Conservation (phyloP, 75 land plant genomes). For the Cupressus sempervirens region DNA sequence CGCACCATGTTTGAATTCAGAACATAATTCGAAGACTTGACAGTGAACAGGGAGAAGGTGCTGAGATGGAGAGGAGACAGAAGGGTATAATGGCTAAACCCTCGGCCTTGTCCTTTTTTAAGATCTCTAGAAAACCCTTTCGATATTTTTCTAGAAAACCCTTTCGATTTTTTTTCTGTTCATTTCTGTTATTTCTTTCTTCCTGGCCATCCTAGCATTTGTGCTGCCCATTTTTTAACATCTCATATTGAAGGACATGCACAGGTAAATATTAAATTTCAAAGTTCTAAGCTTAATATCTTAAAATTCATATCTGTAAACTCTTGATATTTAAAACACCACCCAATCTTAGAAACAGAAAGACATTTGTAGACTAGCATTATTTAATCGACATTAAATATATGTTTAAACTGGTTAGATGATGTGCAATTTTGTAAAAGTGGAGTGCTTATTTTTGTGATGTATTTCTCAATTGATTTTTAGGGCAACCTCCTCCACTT, state of each 20-base stretch:
- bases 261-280: conserved; percentile 21
- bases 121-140: not conserved
- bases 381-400: too few relatives aligned
- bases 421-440: too few relatives aligned
- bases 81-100: not conserved
- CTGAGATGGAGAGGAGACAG: not conserved
- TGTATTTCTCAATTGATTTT: too few relatives aligned
- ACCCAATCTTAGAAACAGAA: too few relatives aligned
- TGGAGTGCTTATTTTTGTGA: too few relatives aligned
- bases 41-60: not conserved
- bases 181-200: conserved; percentile 15
- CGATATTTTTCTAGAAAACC: too few relatives aligned
- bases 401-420: too few relatives aligned
- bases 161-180: not conserved
- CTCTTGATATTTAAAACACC: not conserved
- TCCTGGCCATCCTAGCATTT: conserved; percentile 42
- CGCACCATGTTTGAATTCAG: not conserved
- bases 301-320: not conserved
- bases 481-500: too few relatives aligned
- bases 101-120: not conserved
- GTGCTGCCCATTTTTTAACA: conserved; percentile 49
- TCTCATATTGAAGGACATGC: conserved; percentile 31
- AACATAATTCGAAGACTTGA: not conserved
- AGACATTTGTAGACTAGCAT: too few relatives aligned
- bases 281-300: not conserved